Conservation (phyloP, 345 rosid genomes). For the Camelina laxa region DNA sequence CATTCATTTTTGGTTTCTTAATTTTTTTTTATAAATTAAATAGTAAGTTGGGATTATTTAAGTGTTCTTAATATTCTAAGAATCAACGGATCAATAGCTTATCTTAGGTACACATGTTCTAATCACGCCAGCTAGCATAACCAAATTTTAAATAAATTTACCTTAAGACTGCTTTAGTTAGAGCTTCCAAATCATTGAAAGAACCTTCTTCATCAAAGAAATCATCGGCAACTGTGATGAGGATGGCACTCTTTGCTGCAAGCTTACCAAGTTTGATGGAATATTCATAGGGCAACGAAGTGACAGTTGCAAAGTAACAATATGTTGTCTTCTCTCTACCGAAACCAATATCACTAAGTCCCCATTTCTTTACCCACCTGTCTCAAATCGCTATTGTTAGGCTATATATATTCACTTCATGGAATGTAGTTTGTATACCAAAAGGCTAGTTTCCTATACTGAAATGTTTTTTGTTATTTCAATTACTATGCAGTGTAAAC, state of each 20-base stretch:
- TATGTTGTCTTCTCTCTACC: slow-evolving; percentile 67
- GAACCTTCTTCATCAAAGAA: slow-evolving; percentile 65
- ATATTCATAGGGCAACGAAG: slow-evolving; percentile 51
- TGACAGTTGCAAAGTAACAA: slow-evolving; percentile 58
- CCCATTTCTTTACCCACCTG: slow-evolving; percentile 61
- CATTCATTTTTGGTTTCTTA: too few species aligned
- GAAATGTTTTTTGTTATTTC: neutral
- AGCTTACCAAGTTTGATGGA: slow-evolving; percentile 38
- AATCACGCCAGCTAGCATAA: neutral
- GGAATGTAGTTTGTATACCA: neutral
- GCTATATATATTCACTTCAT: neutral
- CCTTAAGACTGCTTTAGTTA: slow-evolving; percentile 59
- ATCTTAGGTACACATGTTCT: neutral
- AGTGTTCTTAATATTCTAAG: neutral
- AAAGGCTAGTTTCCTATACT: neutral
- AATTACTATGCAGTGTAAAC: neutral
- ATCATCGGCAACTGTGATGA: slow-evolving; percentile 72
- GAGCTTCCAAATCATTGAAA: slow-evolving; percentile 50
- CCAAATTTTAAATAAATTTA: slow-evolving; percentile 12
- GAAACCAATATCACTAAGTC: slow-evolving; percentile 64
- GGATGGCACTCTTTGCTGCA: slow-evolving; percentile 51
- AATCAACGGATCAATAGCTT: neutral
- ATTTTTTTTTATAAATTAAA: too few species aligned
- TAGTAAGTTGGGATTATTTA: neutral
- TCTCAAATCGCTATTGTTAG: slow-evolving; percentile 4